Base-by-base conservation (phyloP, 202 grass and related monocot genomes). In the Miscanthus sacchariflorus region DNA sequence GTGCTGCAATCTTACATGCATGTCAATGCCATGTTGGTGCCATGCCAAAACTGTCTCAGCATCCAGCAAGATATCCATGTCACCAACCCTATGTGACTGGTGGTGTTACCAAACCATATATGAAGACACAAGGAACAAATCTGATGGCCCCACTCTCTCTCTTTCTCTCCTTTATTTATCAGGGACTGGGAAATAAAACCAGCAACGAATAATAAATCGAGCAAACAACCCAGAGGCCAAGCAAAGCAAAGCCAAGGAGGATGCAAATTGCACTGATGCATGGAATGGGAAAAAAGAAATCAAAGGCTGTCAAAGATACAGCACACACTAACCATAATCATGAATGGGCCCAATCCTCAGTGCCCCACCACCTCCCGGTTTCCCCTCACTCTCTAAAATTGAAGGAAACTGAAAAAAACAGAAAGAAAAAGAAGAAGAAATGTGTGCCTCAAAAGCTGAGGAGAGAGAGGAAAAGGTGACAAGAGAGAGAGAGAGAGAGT, bases 311-410 rank as follows among this genome's bases (percentile, higher is more conserved):
- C 12, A 75, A 86, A 86, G 52, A 74, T 39, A 28, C 72, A 88
- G 5, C 52, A 82, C 6, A 74, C 90, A 89, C 87, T 92, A 83
- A 75, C 90, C 68, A 89, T 69, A 86, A 89, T 89, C 44, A 92
- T 92, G 83, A 54, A 88, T 65, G 42, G 33, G 36, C 64, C 86
- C 70, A 25, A 2, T 58, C 86, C 86, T 30, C 75, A 77, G 75
- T 77, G 75, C 17, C 75, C 75, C 25, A 76, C 46, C 86, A 82
- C 52, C 52, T 6, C 67, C 7, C 14, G 1, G 45, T 48, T 12
- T 15, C 9, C 25, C 7, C 46, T 23, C 12, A 0, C 15, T 43
- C 27, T 25, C 19, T 70, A 24, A 25, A 85, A 85, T 21, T 24
- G 5, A 13, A 70, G 7, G 6, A 35, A 70, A 43, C 18, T 9